These are phyloP conservation scores for Colletotrichum tamarilloi DNA, from an alignment of 2,329 filamentous ascomycete species.

Conservation along the genomic window DNA sequence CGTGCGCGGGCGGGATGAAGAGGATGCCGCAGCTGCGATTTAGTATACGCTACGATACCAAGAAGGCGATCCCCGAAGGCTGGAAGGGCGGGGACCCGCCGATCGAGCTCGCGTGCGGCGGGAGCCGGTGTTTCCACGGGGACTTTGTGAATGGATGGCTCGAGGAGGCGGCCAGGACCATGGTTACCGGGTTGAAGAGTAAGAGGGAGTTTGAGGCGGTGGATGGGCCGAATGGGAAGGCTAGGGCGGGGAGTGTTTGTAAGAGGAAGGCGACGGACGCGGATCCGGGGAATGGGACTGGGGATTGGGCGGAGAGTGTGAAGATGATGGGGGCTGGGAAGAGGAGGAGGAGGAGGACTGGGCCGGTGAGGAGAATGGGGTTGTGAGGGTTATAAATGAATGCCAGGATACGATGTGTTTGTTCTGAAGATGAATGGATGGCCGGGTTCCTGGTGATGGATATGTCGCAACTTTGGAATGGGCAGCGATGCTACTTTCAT, in stretches of 20 bases:
- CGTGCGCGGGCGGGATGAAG: constrained; percentile 54
- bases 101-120: constrained; percentile 54
- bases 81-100: constrained; percentile 57
- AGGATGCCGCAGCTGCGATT: constrained; percentile 60
- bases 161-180: constrained; percentile 49
- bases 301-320: background rate
- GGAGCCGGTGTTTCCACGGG: constrained; percentile 53
- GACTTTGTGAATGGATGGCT: constrained; percentile 60
- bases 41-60: constrained; percentile 56
- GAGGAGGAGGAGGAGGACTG: background rate
- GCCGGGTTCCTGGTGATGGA: too few species aligned
- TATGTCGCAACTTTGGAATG: too few species aligned
- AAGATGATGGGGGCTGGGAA: background rate
- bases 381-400: background rate
- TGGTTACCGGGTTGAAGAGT: constrained; percentile 48
- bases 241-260: constrained; percentile 38
- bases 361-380: background rate
- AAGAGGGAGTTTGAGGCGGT: constrained; percentile 38
- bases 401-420: background rate
- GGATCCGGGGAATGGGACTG: background rate
- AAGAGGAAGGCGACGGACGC: constrained; percentile 40
- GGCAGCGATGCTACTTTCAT: too few species aligned
- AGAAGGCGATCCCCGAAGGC: constrained; percentile 52
- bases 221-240: constrained; percentile 46
- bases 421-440: background rate